A percentile compares a stretch with the other conserved stretches of the same genome.
These are phyloP conservation scores for Phalaenopsis equestris DNA, from an alignment of 106 monocot species.

Conservation along the genomic window DNA sequence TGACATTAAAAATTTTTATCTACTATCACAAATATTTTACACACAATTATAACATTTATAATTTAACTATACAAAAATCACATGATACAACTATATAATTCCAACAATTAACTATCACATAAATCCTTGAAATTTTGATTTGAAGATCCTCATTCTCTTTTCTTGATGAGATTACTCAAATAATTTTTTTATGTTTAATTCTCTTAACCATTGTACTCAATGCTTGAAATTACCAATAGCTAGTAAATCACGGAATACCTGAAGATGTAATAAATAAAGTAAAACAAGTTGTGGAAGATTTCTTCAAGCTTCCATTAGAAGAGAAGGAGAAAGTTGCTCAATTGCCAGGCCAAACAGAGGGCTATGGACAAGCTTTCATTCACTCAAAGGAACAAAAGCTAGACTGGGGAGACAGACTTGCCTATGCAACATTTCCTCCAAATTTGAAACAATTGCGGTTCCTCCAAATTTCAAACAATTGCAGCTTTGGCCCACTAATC, in stretches of 20 bases:
- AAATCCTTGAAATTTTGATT: too few species aligned
- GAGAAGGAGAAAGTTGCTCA: slow-evolving; percentile 19
- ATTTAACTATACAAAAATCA: too few species aligned
- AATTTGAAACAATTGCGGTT: slow-evolving; percentile 6
- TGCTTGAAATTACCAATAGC: not conserved
- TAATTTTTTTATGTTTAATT: too few species aligned
- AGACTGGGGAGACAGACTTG: slow-evolving; percentile 37
- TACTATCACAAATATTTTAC: too few species aligned
- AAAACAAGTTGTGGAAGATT: slow-evolving; percentile 23
- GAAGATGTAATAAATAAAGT: slow-evolving; percentile 13
- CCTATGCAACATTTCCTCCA: slow-evolving; percentile 18
- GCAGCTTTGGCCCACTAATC: slow-evolving; percentile 35
- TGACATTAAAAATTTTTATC: too few species aligned
- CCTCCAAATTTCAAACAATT: slow-evolving; percentile 14
- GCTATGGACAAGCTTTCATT: slow-evolving; percentile 41
- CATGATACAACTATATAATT: too few species aligned
- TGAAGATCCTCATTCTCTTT: too few species aligned
- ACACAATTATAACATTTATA: too few species aligned
- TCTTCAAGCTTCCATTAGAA: slow-evolving; percentile 32
- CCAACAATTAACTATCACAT: too few species aligned
- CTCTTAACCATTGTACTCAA: too few species aligned
- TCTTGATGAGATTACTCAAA: too few species aligned
- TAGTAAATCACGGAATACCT: slow-evolving; percentile 37
- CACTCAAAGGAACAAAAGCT: slow-evolving; percentile 35
- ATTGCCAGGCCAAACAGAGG: slow-evolving; percentile 15